A percentile compares a stretch with the other conserved stretches of the same genome.
phyloP scores from a whole-genome alignment of 768 basidiomycete species.

The Boletellus ananas region DNA sequence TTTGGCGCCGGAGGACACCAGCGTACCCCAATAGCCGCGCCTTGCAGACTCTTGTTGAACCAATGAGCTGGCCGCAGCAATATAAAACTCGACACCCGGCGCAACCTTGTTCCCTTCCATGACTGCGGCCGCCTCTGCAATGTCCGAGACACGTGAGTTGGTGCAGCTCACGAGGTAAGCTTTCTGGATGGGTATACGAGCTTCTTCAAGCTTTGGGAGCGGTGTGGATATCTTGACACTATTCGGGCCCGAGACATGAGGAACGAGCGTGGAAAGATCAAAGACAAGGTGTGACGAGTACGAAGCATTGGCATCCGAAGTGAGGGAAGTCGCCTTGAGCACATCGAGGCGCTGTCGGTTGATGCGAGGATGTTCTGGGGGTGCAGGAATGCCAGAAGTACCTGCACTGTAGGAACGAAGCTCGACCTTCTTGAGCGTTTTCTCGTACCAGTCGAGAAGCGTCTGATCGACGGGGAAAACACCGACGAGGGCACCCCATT shows the following conservation, averaged over 20 bases:
- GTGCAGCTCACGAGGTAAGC: slow-evolving; percentile 99
- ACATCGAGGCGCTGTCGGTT: slow-evolving; percentile 67
- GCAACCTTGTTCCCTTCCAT: slow-evolving; percentile 78
- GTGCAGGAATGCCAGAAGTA: slow-evolving; percentile 53
- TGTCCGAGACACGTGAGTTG: slow-evolving; percentile 93
- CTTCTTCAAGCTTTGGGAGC: slow-evolving; percentile 73
- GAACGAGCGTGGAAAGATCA: slow-evolving; percentile 90
- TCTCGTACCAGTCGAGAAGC: slow-evolving; percentile 83
- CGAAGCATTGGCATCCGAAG: slow-evolving; percentile 71
- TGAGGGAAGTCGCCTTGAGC: slow-evolving; percentile 49
- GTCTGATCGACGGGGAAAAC: slow-evolving; percentile 90
- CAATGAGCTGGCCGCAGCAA: slow-evolving; percentile 89
- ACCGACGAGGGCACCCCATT: slow-evolving; percentile 97
- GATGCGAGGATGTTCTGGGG: slow-evolving; percentile 82
- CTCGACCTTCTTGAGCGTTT: slow-evolving; percentile 66
- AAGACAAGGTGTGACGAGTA: slow-evolving; percentile 89
- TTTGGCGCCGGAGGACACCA: slow-evolving; percentile 87
- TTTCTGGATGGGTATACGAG: slow-evolving; percentile 83
- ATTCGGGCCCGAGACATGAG: slow-evolving; percentile 96
- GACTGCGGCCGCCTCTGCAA: slow-evolving; percentile 89
- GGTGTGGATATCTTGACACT: slow-evolving; percentile 97
- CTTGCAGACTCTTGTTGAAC: slow-evolving; percentile 90
- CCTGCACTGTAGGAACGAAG: slow-evolving; percentile 64
- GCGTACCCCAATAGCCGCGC: slow-evolving; percentile 82
- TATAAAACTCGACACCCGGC: slow-evolving; percentile 91